phyloP scores from a whole-genome alignment of 2,329 filamentous ascomycete genomes.

The Aspergillus hortae region DNA sequence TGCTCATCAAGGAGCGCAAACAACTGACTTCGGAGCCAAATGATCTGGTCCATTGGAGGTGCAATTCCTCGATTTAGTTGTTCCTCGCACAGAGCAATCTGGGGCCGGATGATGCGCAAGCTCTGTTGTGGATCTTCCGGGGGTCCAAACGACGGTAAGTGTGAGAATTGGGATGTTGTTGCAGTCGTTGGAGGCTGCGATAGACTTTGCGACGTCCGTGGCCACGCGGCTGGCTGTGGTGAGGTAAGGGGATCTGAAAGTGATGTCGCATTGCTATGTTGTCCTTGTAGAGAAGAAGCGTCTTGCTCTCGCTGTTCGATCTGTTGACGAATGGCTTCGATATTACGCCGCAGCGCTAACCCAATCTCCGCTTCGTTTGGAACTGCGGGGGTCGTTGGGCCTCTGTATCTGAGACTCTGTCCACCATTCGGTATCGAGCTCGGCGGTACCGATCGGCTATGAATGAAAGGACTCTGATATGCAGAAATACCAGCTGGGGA shows the following conservation, averaged over 20 bases:
- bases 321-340: slow-evolving; percentile 20
- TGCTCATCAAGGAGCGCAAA: slow-evolving; percentile 31
- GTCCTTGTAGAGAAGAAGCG: neutral
- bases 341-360: slow-evolving; percentile 17
- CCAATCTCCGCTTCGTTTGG: slow-evolving; percentile 16
- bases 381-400: slow-evolving; percentile 3
- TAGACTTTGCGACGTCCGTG: slow-evolving; percentile 2
- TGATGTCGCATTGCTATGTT: neutral
- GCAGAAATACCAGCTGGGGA: slow-evolving; percentile 8
- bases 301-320: slow-evolving; percentile 16
- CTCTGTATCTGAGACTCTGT: slow-evolving; percentile 14
- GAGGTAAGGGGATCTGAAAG: neutral
- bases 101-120: slow-evolving; percentile 17
- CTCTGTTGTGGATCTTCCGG: slow-evolving; percentile 11
- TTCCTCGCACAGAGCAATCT: slow-evolving; percentile 25
- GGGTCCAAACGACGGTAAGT: neutral
- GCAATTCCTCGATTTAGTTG: slow-evolving; percentile 24
- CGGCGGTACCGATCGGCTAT: slow-evolving; percentile 4
- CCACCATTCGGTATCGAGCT: neutral
- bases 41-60: slow-evolving; percentile 30
- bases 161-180: slow-evolving; percentile 1
- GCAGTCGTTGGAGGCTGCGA: slow-evolving; percentile 1
- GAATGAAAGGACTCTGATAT: slow-evolving; percentile 9
- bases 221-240: slow-evolving; percentile 5
- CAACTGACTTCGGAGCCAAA: slow-evolving; percentile 26